Conservation (phyloP, 108 stramenopile genomes). For the Bacterosira constricta region DNA sequence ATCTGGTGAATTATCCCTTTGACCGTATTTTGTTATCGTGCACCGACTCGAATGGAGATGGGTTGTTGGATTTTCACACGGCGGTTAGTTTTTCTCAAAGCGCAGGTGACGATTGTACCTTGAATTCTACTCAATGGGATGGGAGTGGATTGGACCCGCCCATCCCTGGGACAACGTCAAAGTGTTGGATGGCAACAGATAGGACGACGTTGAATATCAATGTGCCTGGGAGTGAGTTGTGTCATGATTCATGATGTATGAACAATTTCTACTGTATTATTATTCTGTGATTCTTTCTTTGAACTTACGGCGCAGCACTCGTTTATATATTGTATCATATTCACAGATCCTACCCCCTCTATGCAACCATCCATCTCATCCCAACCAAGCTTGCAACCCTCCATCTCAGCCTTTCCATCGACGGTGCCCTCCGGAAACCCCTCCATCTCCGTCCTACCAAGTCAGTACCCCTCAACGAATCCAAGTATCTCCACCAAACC, state of each 20-base stretch:
- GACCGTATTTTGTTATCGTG: constrained; percentile 1
- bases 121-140: background rate
- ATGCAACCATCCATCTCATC: background rate
- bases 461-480: background rate
- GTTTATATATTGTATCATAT: background rate
- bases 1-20: background rate
- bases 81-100: background rate
- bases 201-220: background rate
- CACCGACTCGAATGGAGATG: background rate
- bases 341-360: background rate
- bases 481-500: background rate
- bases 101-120: background rate
- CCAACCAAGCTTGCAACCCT: background rate
- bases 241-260: too few relatives aligned
- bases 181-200: constrained; percentile 13
- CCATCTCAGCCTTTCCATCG: background rate
- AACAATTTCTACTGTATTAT: background rate
- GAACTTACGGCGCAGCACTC: background rate
- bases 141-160: background rate
- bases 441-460: background rate
- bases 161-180: background rate
- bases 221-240: constrained; percentile 6
- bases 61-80: constrained; percentile 15
- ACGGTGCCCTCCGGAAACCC: background rate
- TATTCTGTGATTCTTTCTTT: too few relatives aligned